Base-by-base conservation (phyloP, 352 stramenopile species). In the Pythium brassicae region DNA sequence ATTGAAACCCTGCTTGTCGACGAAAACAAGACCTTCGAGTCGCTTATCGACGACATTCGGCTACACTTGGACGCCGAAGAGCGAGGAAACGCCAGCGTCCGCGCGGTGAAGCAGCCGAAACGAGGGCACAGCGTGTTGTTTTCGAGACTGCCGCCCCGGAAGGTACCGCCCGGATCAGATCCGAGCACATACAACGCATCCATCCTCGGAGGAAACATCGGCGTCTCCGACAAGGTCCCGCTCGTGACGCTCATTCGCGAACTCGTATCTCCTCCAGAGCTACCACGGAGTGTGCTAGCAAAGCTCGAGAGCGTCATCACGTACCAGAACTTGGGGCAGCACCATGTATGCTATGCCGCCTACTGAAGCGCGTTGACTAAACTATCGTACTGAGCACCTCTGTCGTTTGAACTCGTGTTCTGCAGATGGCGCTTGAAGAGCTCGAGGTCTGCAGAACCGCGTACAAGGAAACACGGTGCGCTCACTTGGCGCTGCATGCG, bases 241-340 rank as follows among this genome's bases (percentile, higher is more conserved):
- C 63, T 74, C 23, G 66, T 88, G 17, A 61, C 71, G 11, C 72
- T 91, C 55, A 87, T 91, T 29, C 70, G 66, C 27, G 81, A 89
- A 34, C 54, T 87, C 45, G 42, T 81, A 1, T 67, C 77, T 20
- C 75, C 80, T 20, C 78, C 81, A 12, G 35, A 56, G 0, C 52
- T 89, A 22, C 62, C 74, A 17, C 12, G 53, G 19, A 66, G 69
- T 17, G 61, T 81, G 10, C 64, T 81, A 29, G 69, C 78, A 15
- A 60, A 76, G 46, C 61, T 91, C 15, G 74, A 87, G 58, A 69
- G 66, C 50, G 71, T 69, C 1, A 59, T 91, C 47, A 81, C 77
- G 23, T 86, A 81, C 49, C 81, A 91, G 53, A 91, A 89, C 53
- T 69, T 67, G 44, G 62, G 54, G 5, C 80, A 89, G 52, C 85